phyloP scores from a whole-genome alignment of 352 stramenopile species.

The Nothophytophthora sp. region DNA sequence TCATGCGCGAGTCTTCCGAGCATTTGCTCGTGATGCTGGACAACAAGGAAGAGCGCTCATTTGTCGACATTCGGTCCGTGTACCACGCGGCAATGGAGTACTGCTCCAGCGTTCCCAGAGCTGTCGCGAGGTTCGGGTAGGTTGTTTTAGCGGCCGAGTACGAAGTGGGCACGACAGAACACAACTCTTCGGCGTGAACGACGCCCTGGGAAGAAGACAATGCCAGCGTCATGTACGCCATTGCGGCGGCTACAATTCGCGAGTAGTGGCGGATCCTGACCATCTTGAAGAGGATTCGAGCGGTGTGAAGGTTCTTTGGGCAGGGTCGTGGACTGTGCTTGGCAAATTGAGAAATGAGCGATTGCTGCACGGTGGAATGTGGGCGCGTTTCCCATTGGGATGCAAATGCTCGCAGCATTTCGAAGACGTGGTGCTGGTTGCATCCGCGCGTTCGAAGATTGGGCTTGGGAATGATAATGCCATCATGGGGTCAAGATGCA shows the following conservation, averaged over 20 bases:
- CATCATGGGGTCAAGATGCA: too few species aligned
- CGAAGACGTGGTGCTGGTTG: too few species aligned
- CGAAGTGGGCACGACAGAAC: constrained; percentile 29
- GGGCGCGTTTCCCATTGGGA: too few species aligned
- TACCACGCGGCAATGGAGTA: constrained; percentile 55
- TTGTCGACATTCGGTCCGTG: constrained; percentile 29
- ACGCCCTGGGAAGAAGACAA: constrained; percentile 10
- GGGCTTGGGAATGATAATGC: too few species aligned
- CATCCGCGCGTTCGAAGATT: too few species aligned
- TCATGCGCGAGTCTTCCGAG: constrained; percentile 26
- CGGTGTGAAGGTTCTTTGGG: constrained; percentile 1
- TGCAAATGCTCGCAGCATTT: too few species aligned
- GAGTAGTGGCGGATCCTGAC: constrained; percentile 8
- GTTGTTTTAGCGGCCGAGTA: constrained; percentile 31
- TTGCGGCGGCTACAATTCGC: constrained; percentile 4
- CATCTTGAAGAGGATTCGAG: constrained; percentile 10
- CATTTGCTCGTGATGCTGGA: constrained; percentile 26
- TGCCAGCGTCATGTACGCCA: constrained; percentile 19
- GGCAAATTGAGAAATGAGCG: constrained; percentile 18
- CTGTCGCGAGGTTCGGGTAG: constrained; percentile 33
- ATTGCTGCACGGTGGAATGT: constrained; percentile 4
- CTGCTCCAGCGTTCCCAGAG: constrained; percentile 39
- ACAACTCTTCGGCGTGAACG: constrained; percentile 23
- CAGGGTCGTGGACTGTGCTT: constrained; percentile 6
- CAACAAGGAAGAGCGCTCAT: constrained; percentile 18